Percentiles rank a stretch among this genome's conserved stretches.
These are phyloP conservation scores for Persicaria tinctoria DNA, from an alignment of 148 eudicot genomes.

Conservation along the genomic window DNA sequence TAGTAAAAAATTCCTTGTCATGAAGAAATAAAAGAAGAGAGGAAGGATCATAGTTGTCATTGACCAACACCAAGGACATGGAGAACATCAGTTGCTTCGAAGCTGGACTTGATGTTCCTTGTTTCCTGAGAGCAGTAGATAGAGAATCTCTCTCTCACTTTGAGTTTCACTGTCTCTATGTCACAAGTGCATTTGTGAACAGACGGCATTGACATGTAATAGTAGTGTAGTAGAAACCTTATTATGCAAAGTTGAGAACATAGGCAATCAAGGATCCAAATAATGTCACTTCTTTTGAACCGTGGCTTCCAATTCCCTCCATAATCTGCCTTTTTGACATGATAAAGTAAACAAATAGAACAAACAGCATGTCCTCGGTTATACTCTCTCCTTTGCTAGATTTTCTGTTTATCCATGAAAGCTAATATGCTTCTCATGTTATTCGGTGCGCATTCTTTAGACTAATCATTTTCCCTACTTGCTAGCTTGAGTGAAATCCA, in stretches of 20 bases:
- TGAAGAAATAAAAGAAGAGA: not conserved
- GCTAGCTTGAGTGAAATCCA: constrained; percentile 58
- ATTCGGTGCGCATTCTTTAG: not conserved
- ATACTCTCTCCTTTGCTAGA: not conserved
- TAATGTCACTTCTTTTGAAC: not conserved
- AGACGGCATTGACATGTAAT: not conserved
- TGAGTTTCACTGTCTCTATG: not conserved
- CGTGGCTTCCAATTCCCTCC: not conserved
- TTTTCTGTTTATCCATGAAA: not conserved
- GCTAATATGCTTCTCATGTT: constrained; percentile 6
- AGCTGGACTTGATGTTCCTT: not conserved
- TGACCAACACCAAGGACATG: not conserved
- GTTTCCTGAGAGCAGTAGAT: not conserved
- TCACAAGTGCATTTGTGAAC: not conserved
- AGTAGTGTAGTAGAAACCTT: not conserved
- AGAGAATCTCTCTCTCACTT: not conserved
- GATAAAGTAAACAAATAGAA: not conserved
- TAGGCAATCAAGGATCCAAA: not conserved
- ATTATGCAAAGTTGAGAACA: constrained; percentile 1
- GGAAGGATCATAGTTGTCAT: not conserved
- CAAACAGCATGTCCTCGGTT: not conserved
- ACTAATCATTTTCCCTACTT: constrained; percentile 9
- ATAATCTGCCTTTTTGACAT: not conserved
- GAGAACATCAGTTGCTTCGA: not conserved
- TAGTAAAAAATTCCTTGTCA: not conserved